Conservation (phyloP, 495 filamentous ascomycete genomes). For the Daldinia vernicosa region DNA sequence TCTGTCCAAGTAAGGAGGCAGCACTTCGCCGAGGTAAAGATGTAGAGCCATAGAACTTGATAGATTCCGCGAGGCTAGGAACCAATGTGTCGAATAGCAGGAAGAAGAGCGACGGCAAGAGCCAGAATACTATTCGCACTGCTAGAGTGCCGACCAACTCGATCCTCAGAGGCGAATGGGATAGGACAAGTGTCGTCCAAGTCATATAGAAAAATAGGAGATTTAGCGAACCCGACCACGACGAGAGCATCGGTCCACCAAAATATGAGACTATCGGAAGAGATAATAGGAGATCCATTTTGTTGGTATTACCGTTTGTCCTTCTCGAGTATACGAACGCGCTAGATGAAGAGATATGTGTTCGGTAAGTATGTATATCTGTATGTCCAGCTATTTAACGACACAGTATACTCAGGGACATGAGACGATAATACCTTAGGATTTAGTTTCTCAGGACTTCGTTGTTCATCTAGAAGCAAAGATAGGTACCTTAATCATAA, state of each 20-base stretch:
- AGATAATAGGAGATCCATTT: slow-evolving; percentile 71
- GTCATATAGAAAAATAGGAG: slow-evolving; percentile 89
- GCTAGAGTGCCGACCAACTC: slow-evolving; percentile 75
- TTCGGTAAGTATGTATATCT: not conserved
- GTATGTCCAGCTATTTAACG: not conserved
- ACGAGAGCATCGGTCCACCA: slow-evolving; percentile 60
- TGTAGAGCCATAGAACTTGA: slow-evolving; percentile 74
- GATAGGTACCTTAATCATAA: not conserved
- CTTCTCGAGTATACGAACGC: not conserved
- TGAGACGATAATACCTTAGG: not conserved
- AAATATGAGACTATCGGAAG: slow-evolving; percentile 76
- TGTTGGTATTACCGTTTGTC: slow-evolving; percentile 26
- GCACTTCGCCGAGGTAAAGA: slow-evolving; percentile 70
- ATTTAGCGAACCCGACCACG: slow-evolving; percentile 82
- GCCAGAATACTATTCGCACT: slow-evolving; percentile 75
- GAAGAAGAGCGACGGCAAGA: slow-evolving; percentile 76
- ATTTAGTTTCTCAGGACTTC: slow-evolving; percentile 1
- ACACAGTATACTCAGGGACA: not conserved
- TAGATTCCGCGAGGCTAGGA: slow-evolving; percentile 68
- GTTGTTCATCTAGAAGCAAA: slow-evolving; percentile 11
- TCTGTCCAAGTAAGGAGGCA: slow-evolving; percentile 48
- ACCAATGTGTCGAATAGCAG: slow-evolving; percentile 75
- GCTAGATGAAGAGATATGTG: not conserved
- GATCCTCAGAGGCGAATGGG: slow-evolving; percentile 77
- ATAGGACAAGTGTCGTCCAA: slow-evolving; percentile 84